Evolutionary conservation across 2,329 filamentous ascomycete genomes (phyloP).

Genomic region (Hypocrella siamensis): DNA sequence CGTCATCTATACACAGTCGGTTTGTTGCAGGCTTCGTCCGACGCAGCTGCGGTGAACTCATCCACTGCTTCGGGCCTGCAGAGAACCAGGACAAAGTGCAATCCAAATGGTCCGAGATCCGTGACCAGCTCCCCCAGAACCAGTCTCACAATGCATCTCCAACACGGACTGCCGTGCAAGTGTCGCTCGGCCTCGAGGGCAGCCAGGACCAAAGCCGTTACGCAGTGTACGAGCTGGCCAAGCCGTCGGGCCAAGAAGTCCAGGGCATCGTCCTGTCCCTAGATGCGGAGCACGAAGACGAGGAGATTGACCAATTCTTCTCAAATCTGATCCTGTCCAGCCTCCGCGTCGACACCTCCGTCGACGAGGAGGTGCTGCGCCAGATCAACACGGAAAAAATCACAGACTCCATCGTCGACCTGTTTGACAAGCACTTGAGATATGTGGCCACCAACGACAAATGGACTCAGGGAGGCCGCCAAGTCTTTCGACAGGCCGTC

Average conservation of each 20-base stretch:
- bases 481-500: slow-evolving; percentile 9
- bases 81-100: background rate
- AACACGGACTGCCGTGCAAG: background rate
- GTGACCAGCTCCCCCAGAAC: slow-evolving; percentile 2
- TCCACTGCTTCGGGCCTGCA: slow-evolving; percentile 3
- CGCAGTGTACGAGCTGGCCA: slow-evolving; percentile 1
- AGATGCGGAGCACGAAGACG: background rate
- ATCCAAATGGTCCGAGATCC: slow-evolving; percentile 1
- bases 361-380: background rate
- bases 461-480: slow-evolving; percentile 9
- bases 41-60: slow-evolving; percentile 2
- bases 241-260: background rate
- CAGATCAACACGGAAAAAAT: background rate
- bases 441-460: slow-evolving; percentile 9
- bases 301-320: slow-evolving; percentile 4
- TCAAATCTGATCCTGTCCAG: slow-evolving; percentile 1
- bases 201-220: background rate
- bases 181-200: background rate
- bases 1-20: slow-evolving; percentile 2
- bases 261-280: slow-evolving; percentile 3
- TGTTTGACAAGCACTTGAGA: slow-evolving; percentile 11
- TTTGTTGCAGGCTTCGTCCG: slow-evolving; percentile 5
- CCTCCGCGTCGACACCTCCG: background rate
- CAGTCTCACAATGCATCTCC: slow-evolving; percentile 2
- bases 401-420: slow-evolving; percentile 5